Percentiles rank a stretch among this genome's conserved stretches.
Evolutionary conservation across 78 protist species (phyloP).

Genomic region (Speleostelium caveatum): DNA sequence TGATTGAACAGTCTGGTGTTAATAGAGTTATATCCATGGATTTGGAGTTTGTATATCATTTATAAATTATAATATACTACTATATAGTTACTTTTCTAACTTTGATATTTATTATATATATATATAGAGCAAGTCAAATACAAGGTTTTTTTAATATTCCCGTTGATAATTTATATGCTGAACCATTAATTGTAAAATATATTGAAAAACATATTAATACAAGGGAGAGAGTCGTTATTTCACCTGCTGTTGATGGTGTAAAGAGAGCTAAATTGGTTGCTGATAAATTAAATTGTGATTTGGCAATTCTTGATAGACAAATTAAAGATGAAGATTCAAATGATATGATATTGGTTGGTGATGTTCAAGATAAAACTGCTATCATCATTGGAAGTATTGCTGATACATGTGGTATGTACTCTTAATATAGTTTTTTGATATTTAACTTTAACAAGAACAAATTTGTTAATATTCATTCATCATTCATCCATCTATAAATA

Average conservation of each 20-base stretch:
- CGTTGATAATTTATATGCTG: constrained; percentile 86
- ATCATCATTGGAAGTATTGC: constrained; percentile 85
- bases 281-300: constrained; percentile 80
- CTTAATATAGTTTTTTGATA: background rate
- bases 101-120: background rate
- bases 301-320: constrained; percentile 91
- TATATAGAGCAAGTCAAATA: constrained; percentile 54
- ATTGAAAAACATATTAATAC: constrained; percentile 77
- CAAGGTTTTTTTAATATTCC: constrained; percentile 91
- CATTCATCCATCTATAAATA: background rate
- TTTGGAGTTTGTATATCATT: constrained; percentile 73
- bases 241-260: constrained; percentile 93
- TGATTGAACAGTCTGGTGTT: constrained; percentile 87
- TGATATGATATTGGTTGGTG: constrained; percentile 89
- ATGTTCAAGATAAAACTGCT: constrained; percentile 71
- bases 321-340: constrained; percentile 72
- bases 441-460: background rate
- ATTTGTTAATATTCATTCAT: background rate
- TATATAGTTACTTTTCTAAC: background rate
- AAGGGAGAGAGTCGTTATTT: constrained; percentile 77
- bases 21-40: constrained; percentile 92
- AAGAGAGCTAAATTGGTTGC: constrained; percentile 87
- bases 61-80: constrained; percentile 11
- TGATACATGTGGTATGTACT: constrained; percentile 81
- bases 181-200: constrained; percentile 84